Base-by-base conservation (phyloP, 2,329 filamentous ascomycete species). In the Fusarium illudens region DNA sequence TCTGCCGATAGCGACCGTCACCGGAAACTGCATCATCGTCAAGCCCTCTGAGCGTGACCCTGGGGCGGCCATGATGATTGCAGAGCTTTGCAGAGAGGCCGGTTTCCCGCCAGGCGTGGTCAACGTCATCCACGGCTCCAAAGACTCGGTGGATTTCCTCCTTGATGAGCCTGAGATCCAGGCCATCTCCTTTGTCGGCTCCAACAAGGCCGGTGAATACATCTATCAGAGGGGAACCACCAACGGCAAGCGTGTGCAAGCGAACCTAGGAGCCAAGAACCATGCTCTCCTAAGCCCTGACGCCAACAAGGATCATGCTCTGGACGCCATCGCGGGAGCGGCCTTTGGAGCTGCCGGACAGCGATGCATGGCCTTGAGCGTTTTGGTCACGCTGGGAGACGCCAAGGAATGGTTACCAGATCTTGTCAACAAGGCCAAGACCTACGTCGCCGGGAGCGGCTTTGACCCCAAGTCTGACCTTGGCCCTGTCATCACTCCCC, bases 181-280 rank as follows among this genome's bases (percentile, higher is more conserved):
- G 83, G 92, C 92, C 34, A 87, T 94, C 72, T 90, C 87, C 76
- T 94, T 94, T 71, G 92, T 94, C 19, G 92, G 92, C 60, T 88
- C 89, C 77, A 94, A 94, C 83, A 90, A 91, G 82, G 92, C 91
- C 12, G 92, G 92, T 75, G 90, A 94, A 79, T 94, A 94, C 81
- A 94, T 94, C 77, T 94, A 89, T 79, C 78, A 84, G 44, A 86
- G 90, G 49, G 91, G 87, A 12, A 92, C 90, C 3, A 90, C 90
- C 68, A 92, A 93, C 71, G 92, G 92, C 73, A 94, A 94, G 84
- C 89, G 92, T 71, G 90, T 93, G 27, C 92, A 94, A 79, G 92
- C 92, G 73, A 94, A 94, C 79, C 81, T 94, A 59, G 92, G 92
- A 39, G 92, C 92, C 65, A 94, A 94, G 86, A 94, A 94, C 83